Evolutionary conservation across 192 early-diverging fungal genomes (phyloP).

Genomic region (Coemansia sp.): DNA sequence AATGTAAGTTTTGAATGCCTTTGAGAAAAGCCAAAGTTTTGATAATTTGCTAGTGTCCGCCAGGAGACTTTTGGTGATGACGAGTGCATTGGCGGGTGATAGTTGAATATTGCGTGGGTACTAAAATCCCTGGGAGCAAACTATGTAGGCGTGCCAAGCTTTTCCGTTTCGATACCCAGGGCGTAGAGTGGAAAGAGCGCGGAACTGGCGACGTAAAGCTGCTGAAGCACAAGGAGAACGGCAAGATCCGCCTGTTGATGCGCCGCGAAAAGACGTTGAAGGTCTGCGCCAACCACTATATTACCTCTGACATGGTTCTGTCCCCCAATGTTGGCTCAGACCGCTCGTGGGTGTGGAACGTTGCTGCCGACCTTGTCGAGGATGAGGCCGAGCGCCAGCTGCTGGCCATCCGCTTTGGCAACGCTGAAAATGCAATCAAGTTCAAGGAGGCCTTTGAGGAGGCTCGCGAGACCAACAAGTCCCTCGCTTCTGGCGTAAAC

Average conservation of each 20-base stretch:
- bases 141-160: conserved; percentile 80
- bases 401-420: conserved; percentile 94
- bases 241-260: conserved; percentile 96
- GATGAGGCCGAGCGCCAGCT: conserved; percentile 80
- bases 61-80: too few species aligned
- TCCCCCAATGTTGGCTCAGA: conserved; percentile 96
- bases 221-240: conserved; percentile 85
- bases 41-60: too few species aligned
- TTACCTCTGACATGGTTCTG: conserved; percentile 85
- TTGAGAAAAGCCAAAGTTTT: too few species aligned
- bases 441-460: conserved; percentile 87
- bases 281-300: conserved; percentile 98
- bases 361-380: conserved; percentile 86
- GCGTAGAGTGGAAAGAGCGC: conserved; percentile 99
- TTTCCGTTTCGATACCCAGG: conserved; percentile 91
- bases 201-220: conserved; percentile 98
- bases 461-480: conserved; percentile 57
- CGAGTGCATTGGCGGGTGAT: neutral
- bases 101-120: neutral
- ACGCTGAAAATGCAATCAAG: conserved; percentile 91
- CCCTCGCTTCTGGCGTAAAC: conserved; percentile 25
- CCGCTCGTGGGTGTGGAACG: conserved; percentile 98
- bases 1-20: conserved; percentile 43
- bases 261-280: conserved; percentile 97
- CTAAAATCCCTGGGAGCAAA: neutral